Percentiles rank a stretch among this genome's conserved stretches.
Conservation (phyloP, 78 protist species). For the Dictyostelium capitatum region DNA sequence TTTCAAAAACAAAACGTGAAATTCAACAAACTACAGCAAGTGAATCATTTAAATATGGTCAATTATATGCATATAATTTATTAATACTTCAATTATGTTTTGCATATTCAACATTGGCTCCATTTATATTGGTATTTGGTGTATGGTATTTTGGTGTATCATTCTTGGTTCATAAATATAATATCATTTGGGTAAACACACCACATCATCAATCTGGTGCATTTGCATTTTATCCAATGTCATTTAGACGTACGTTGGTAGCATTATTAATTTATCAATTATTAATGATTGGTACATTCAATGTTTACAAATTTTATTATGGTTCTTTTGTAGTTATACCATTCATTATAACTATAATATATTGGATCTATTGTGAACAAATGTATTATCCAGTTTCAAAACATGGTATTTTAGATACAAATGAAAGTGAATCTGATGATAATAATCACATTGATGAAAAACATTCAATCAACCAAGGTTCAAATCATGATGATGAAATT, state of each 20-base stretch:
- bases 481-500: not conserved
- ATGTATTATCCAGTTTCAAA: constrained; percentile 3
- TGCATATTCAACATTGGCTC: constrained; percentile 48
- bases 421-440: not conserved
- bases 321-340: constrained; percentile 44
- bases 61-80: constrained; percentile 18
- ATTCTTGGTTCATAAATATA: constrained; percentile 28
- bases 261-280: constrained; percentile 40
- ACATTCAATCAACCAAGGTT: not conserved
- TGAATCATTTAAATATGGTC: not conserved
- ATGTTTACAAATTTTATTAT: constrained; percentile 47
- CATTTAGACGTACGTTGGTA: not conserved
- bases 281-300: constrained; percentile 63
- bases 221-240: not conserved
- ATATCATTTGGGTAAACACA: constrained; percentile 18
- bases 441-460: not conserved
- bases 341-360: constrained; percentile 21
- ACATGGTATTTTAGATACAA: constrained; percentile 39
- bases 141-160: constrained; percentile 33
- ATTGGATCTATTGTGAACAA: constrained; percentile 5
- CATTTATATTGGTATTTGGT: constrained; percentile 52
- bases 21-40: not conserved
- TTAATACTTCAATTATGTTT: constrained; percentile 11
- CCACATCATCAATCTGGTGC: constrained; percentile 3
- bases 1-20: constrained; percentile 28